These are phyloP conservation scores for Hemileia vastatrix DNA, from an alignment of 1,284 basidiomycete species.

Conservation along the genomic window DNA sequence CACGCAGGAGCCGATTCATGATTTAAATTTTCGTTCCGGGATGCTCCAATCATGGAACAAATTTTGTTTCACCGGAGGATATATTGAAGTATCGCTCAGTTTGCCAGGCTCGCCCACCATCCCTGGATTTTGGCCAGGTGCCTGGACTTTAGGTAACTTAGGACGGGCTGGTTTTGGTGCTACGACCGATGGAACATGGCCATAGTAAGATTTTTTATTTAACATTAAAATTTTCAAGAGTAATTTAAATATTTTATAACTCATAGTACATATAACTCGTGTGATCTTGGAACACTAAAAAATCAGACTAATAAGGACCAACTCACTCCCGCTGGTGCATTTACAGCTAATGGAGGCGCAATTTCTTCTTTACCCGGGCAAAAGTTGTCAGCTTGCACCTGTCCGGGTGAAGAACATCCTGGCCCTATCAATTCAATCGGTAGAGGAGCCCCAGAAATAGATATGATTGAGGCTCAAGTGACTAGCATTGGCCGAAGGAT, in stretches of 20 bases:
- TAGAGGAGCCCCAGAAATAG: constrained; percentile 58
- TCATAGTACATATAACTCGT: constrained; percentile 46
- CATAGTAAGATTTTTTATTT: constrained; percentile 41
- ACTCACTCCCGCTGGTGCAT: constrained; percentile 16
- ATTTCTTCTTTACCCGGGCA: constrained; percentile 47
- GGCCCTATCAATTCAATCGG: constrained; percentile 53
- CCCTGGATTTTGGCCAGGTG: constrained; percentile 60
- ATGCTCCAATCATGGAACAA: constrained; percentile 67
- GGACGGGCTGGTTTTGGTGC: constrained; percentile 49
- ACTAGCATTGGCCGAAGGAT: constrained; percentile 35
- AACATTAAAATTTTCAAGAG: neutral
- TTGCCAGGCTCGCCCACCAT: constrained; percentile 62
- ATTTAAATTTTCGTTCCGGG: constrained; percentile 59
- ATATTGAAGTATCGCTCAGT: constrained; percentile 53
- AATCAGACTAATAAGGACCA: constrained; percentile 49
- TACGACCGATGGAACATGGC: constrained; percentile 49
- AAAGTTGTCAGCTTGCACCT: constrained; percentile 50
- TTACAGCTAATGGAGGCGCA: constrained; percentile 20
- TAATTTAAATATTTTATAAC: neutral
- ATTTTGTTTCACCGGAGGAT: constrained; percentile 84
- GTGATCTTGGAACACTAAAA: constrained; percentile 51
- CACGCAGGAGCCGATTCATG: constrained; percentile 55
- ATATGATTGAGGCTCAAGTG: constrained; percentile 57
- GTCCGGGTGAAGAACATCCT: constrained; percentile 56
- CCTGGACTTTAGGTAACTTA: constrained; percentile 49